Conservation (phyloP, 345 rosid genomes). For the Gossypium mustelinum region DNA sequence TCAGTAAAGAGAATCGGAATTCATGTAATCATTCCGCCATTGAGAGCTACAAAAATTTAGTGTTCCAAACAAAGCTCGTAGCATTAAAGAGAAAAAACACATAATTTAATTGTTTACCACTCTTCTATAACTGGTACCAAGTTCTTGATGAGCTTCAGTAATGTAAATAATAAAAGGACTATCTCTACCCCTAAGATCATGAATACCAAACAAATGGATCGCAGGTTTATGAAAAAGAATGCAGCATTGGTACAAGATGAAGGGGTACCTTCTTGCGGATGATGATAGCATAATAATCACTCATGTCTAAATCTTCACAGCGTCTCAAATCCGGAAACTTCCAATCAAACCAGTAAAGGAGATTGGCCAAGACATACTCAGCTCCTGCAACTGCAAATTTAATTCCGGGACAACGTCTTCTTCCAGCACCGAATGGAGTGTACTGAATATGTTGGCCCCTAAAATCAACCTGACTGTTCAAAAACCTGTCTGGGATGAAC, state of each 20-base stretch:
- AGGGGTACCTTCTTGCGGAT: slow-evolving; percentile 9
- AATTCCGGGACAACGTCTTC: slow-evolving; percentile 9
- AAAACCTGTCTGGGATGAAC: slow-evolving; percentile 54
- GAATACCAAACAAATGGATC: background rate
- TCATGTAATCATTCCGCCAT: no score
- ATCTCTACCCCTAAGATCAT: background rate
- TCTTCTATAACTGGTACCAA: slow-evolving; percentile 4
- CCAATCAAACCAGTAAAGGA: slow-evolving; percentile 12
- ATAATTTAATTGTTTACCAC: background rate
- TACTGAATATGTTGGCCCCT: background rate
- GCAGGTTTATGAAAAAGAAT: background rate
- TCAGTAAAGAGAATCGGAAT: no score
- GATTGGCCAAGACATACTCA: slow-evolving; percentile 8
- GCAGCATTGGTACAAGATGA: background rate
- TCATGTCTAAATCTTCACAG: slow-evolving; percentile 11
- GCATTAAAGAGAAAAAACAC: background rate
- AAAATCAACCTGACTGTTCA: slow-evolving; percentile 9
- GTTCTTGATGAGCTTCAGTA: slow-evolving; percentile 49
- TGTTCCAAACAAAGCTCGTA: background rate
- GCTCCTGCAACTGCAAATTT: slow-evolving; percentile 9
- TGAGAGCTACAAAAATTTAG: background rate
- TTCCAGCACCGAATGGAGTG: slow-evolving; percentile 1
- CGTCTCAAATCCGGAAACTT: background rate
- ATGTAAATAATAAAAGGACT: background rate
- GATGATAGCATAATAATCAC: background rate